Percentiles rank a stretch among this genome's conserved stretches.
Conservation (phyloP, 2,329 filamentous ascomycete species). For the Fusarium sp. region DNA sequence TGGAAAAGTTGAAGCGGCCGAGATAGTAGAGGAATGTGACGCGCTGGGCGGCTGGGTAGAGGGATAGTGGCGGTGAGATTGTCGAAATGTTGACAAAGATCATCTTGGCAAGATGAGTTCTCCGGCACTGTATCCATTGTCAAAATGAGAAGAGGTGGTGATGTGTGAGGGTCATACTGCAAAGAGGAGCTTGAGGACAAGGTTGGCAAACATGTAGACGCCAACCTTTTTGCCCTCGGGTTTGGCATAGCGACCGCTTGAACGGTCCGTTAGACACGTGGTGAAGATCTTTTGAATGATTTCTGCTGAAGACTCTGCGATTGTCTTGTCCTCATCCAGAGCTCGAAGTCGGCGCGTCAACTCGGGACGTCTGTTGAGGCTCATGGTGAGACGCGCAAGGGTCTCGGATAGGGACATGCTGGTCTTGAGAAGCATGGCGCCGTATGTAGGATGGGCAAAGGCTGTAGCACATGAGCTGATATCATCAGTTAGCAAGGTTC, state of each 20-base stretch:
- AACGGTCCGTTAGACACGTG: slow-evolving; percentile 83
- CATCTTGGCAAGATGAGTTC: slow-evolving; percentile 82
- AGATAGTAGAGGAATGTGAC: slow-evolving; percentile 96
- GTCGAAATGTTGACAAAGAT: slow-evolving; percentile 89
- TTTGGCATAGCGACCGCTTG: slow-evolving; percentile 68
- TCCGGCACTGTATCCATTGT: slow-evolving; percentile 66
- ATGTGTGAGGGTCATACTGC: slow-evolving; percentile 61
- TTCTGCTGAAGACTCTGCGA: slow-evolving; percentile 88
- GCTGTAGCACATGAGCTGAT: slow-evolving; percentile 81
- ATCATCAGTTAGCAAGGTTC: slow-evolving; percentile 6
- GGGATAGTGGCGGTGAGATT: slow-evolving; percentile 78
- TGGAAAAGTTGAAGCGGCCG: slow-evolving; percentile 86
- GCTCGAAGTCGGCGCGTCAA: slow-evolving; percentile 72
- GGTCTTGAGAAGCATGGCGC: slow-evolving; percentile 81
- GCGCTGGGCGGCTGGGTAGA: slow-evolving; percentile 85
- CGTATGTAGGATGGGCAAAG: slow-evolving; percentile 78
- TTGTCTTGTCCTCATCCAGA: slow-evolving; percentile 71
- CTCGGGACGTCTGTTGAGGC: slow-evolving; percentile 80
- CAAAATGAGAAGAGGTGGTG: neutral
- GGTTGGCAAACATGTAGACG: slow-evolving; percentile 90
- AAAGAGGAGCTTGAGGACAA: slow-evolving; percentile 87
- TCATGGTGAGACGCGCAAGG: slow-evolving; percentile 83
- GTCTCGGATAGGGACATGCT: slow-evolving; percentile 83
- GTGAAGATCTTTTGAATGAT: slow-evolving; percentile 91
- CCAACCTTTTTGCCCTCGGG: slow-evolving; percentile 86